Percentiles rank a stretch among this genome's conserved stretches.
These are phyloP conservation scores for Conringia planisiliqua DNA, from an alignment of 345 rosid genomes.

Conservation along the genomic window DNA sequence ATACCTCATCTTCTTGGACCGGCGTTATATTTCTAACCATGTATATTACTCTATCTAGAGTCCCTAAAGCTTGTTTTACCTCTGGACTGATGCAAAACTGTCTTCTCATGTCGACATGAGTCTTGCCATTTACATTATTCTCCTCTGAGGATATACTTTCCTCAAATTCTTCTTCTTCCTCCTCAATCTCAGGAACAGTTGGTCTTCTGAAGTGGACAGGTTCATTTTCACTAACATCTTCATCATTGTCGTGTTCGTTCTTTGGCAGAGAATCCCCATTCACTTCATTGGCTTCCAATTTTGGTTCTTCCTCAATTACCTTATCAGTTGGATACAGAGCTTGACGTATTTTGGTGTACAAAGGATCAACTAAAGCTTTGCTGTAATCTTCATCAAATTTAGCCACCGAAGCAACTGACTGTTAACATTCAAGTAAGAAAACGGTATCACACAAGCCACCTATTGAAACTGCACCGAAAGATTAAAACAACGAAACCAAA, in stretches of 20 bases:
- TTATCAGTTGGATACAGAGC: slow-evolving; percentile 42
- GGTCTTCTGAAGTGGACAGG: slow-evolving; percentile 23
- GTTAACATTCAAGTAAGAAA: slow-evolving; percentile 15
- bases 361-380: slow-evolving; percentile 61
- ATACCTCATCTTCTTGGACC: slow-evolving; percentile 32
- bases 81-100: slow-evolving; percentile 47
- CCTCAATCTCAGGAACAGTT: slow-evolving; percentile 55
- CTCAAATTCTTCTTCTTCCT: slow-evolving; percentile 37
- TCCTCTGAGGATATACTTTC: slow-evolving; percentile 19
- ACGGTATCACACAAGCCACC: not conserved
- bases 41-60: slow-evolving; percentile 64
- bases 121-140: slow-evolving; percentile 10
- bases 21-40: slow-evolving; percentile 43
- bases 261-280: not conserved
- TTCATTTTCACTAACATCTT: not conserved
- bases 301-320: slow-evolving; percentile 15
- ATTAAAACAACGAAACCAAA: not conserved
- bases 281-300: slow-evolving; percentile 5
- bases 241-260: not conserved
- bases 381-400: slow-evolving; percentile 57
- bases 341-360: slow-evolving; percentile 54
- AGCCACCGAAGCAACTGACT: slow-evolving; percentile 71
- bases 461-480: not conserved
- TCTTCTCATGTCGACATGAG: slow-evolving; percentile 24
- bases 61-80: slow-evolving; percentile 74